Base-by-base conservation (phyloP, 495 filamentous ascomycete species). In the Cercophora samala region DNA sequence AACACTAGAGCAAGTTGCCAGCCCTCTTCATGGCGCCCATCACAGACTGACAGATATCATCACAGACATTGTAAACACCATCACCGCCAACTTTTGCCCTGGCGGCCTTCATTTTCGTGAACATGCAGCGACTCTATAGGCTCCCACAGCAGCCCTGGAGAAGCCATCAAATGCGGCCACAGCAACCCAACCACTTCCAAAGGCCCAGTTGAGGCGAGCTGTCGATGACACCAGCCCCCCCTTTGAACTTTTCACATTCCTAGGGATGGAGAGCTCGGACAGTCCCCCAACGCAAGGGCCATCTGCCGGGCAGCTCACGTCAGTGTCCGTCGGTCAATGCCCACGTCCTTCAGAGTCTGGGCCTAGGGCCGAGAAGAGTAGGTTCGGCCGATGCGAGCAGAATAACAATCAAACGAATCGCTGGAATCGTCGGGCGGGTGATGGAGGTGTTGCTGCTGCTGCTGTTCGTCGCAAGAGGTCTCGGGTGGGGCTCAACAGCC, bases 81-180 rank as follows among this genome's bases (percentile, higher is more conserved):
- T 46, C 37, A 46, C 13, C 37, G 37, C 37, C 37, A 46, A 46
- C 37, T 18, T 46, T 46, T 46, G 5, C 37, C 37, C 13, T 46
- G 37, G 37, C 13, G 37, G 37, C 37, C 5, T 46, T 46, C 37
- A 46, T 46, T 46, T 46, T 46, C 37, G 37, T 46, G 37, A 9
- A 46, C 37, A 46, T 9, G 37, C 37, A 2, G 37, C 37, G 37
- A 13, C 15, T 46, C 37, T 3, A 46, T 46, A 46, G 37, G 37
- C 37, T 46, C 37, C 13, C 37, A 46, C 37, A 46, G 15, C 15
- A 11, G 58, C 58, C 58, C 58, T 60, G 58, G 58, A 21, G 58
- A 60, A 60, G 58, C 22, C 22, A 32, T 23, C 23, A 25, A 23
- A 60, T 23, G 17, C 21, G 58, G 22, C 58, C 58, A 23, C 23